phyloP scores from a whole-genome alignment of 2,329 filamentous ascomycete species.

The Penicillium sp. region DNA sequence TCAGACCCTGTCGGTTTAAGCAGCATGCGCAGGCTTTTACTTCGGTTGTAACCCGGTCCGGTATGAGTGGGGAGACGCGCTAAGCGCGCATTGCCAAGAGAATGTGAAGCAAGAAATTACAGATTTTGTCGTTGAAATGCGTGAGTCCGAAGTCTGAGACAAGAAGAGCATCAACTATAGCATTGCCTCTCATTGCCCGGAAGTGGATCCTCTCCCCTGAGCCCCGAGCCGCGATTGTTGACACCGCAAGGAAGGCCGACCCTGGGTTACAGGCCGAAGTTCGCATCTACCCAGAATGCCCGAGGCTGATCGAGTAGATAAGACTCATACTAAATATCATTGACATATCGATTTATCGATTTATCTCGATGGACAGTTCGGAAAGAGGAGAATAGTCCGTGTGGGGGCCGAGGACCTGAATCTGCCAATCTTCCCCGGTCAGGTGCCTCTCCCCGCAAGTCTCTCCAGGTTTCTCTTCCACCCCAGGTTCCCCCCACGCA shows the following conservation, averaged over 20 bases:
- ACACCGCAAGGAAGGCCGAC: background rate
- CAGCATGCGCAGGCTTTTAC: background rate
- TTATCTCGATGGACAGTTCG: background rate
- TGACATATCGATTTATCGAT: background rate
- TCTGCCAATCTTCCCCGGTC: constrained; percentile 10
- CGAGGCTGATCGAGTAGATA: background rate
- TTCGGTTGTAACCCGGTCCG: background rate
- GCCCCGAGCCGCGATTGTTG: background rate
- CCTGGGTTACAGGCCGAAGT: background rate
- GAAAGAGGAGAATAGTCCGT: background rate
- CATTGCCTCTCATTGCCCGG: background rate
- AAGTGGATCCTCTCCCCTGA: background rate
- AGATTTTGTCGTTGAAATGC: background rate
- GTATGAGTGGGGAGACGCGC: background rate
- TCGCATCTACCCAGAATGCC: background rate
- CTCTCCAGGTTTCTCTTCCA: constrained; percentile 20
- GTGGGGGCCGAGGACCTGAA: constrained; percentile 7
- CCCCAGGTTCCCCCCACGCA: constrained; percentile 11
- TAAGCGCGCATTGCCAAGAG: background rate
- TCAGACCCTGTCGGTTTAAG: background rate
- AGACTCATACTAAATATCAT: background rate
- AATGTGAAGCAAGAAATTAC: background rate
- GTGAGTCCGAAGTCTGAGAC: background rate
- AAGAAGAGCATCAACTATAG: background rate
- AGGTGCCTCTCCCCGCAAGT: constrained; percentile 22